Evolutionary conservation across 139 green algal species (phyloP), one percentile per base, ranked within the genome.

Genomic region (Astrephomene gubernaculifera): DNA sequence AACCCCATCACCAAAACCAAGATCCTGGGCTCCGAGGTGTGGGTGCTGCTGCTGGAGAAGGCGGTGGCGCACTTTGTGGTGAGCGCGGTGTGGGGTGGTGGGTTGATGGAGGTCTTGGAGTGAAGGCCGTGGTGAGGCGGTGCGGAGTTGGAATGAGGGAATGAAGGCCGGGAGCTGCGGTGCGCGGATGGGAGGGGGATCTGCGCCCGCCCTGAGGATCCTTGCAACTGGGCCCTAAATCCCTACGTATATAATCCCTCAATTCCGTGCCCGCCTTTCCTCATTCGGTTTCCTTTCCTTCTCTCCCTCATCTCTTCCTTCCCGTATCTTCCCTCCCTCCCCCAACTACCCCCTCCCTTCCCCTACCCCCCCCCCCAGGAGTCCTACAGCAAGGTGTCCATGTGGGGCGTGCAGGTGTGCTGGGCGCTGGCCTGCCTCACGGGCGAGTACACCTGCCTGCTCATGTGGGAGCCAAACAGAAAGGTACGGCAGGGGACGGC

Each of bases 1-100:
- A 63, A 31, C 60, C 61, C 76, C 41, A 83, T 83, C 60, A 73
- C 76, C 39, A 72, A 72, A 41, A 83, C 76, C 76, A 61, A 73
- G 39, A 83, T 83, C 57, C 76, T 83, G 54, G 76, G 76, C 17
- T 49, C 17, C 39, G 76, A 83, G 60, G 76, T 83, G 60, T 83
- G 76, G 76, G 76, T 83, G 57, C 76, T 83, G 76, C 76, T 83
- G 39, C 76, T 83, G 41, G 76, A 83, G n/a, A 83, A 83, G 76
- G 76, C 76, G 14, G 76, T 83, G 76, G 76, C 76, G n/a, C 38
- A 41, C 2, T 12, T 83, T 57, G 60, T 83, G 76, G 76, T 83
- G 41, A 69, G 76, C 29, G 0, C 19, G 22, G 7, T 29, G 57
- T 21, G 21, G 29, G 17, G 19, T 65, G 57, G 57, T 12, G 49